A percentile compares a stretch with the other conserved stretches of the same genome.
Conservation (phyloP, 768 basidiomycete genomes). For the Dacryopinax primogenitus region DNA sequence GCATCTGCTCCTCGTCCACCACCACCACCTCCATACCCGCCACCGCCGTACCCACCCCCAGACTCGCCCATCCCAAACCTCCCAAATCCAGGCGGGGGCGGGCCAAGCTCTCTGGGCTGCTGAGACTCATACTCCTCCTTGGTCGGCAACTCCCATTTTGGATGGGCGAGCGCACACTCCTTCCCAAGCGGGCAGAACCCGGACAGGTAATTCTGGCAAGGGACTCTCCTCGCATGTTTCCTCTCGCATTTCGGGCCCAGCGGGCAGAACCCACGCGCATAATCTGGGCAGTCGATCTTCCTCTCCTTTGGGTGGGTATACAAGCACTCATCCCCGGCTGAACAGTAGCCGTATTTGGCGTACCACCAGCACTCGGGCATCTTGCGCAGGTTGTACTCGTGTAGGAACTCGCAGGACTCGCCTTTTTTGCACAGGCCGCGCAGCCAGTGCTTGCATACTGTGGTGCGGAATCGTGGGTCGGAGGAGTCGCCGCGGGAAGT, state of each 20-base stretch:
- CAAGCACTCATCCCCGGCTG: conserved; percentile 91
- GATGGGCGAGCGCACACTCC: conserved; percentile 79
- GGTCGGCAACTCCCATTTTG: conserved; percentile 59
- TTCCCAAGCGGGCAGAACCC: conserved; percentile 88
- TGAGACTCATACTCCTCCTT: conserved; percentile 63
- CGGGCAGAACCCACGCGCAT: conserved; percentile 89
- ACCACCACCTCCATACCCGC: conserved; percentile 28
- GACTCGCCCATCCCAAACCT: conserved; percentile 40
- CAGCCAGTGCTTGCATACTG: conserved; percentile 98
- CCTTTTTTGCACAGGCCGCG: conserved; percentile 97
- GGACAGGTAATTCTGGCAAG: conserved; percentile 80
- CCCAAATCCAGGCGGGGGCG: conserved; percentile 84
- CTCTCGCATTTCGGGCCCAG: conserved; percentile 78
- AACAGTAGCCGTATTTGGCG: conserved; percentile 94
- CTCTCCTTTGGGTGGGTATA: conserved; percentile 92
- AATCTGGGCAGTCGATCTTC: conserved; percentile 86
- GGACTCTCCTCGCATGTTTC: conserved; percentile 83
- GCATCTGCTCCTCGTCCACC: conserved; percentile 27
- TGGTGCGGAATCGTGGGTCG: conserved; percentile 69
- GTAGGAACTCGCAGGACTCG: conserved; percentile 93
- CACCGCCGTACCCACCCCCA: conserved; percentile 46
- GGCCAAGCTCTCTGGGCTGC: conserved; percentile 66
- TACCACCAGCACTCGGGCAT: conserved; percentile 99
- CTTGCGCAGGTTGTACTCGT: conserved; percentile 93
- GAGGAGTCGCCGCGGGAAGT: conserved; percentile 41